Conservation (phyloP, 2,329 filamentous ascomycete species). For the Monosporascus sp. region DNA sequence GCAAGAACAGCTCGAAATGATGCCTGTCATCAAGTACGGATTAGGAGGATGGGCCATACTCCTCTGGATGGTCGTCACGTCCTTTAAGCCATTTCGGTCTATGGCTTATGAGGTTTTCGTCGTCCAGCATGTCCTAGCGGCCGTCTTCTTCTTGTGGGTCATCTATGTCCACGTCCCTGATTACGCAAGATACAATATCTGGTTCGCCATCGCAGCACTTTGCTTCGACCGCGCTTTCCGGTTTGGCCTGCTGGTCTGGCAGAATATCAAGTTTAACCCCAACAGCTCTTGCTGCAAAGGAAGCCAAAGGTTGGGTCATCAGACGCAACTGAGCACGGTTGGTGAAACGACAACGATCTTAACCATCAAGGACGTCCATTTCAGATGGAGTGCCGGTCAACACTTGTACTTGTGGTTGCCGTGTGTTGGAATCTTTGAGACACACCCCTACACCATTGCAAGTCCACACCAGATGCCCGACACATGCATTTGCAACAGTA, state of each 20-base stretch:
- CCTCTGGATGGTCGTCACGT: slow-evolving; percentile 60
- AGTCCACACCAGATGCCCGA: slow-evolving; percentile 45
- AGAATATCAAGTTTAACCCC: slow-evolving; percentile 44
- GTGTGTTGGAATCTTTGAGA: slow-evolving; percentile 47
- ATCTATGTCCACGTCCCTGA: slow-evolving; percentile 59
- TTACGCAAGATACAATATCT: slow-evolving; percentile 57
- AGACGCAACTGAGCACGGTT: slow-evolving; percentile 42
- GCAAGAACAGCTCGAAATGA: slow-evolving; percentile 51
- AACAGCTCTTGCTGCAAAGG: slow-evolving; percentile 41
- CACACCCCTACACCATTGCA: slow-evolving; percentile 60
- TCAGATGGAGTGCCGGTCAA: slow-evolving; percentile 55
- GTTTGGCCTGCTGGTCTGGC: slow-evolving; percentile 42
- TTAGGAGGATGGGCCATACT: slow-evolving; percentile 62
- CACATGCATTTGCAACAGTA: slow-evolving; percentile 52
- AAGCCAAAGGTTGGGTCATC: slow-evolving; percentile 47
- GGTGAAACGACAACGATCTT: slow-evolving; percentile 51
- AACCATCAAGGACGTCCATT: slow-evolving; percentile 56
- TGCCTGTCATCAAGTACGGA: slow-evolving; percentile 63
- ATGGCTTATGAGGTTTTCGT: slow-evolving; percentile 67
- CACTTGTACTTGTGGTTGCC: slow-evolving; percentile 59
- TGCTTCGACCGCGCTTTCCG: slow-evolving; percentile 58
- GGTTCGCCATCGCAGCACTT: slow-evolving; percentile 60
- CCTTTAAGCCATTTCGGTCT: slow-evolving; percentile 59
- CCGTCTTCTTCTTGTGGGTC: slow-evolving; percentile 57
- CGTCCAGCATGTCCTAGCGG: slow-evolving; percentile 60